phyloP scores from a whole-genome alignment of 345 rosid species.

The Carallia pectinifolia region DNA sequence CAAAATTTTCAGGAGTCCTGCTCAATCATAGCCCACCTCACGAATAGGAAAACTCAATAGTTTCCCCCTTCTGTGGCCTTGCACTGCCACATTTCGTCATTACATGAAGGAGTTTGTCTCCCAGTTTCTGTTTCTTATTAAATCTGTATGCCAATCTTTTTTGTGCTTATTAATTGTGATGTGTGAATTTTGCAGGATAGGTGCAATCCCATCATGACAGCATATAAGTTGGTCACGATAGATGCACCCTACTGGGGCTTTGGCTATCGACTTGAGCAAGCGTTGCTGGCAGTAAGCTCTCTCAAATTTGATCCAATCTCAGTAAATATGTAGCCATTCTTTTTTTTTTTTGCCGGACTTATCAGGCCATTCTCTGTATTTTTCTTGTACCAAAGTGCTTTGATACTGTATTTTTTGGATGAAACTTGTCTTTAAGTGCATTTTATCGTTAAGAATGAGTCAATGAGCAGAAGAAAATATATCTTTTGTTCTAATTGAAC shows the following conservation, averaged over 20 bases:
- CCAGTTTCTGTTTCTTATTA: neutral
- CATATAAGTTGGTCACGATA: constrained; percentile 59
- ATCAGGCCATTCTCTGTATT: no score
- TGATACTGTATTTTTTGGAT: no score
- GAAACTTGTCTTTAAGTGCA: no score
- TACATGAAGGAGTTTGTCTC: neutral
- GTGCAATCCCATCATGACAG: constrained; percentile 65
- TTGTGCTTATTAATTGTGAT: constrained; percentile 1
- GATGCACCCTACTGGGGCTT: constrained; percentile 84
- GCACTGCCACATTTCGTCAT: neutral
- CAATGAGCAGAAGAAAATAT: no score
- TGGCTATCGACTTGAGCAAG: constrained; percentile 68
- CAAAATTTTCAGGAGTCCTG: neutral
- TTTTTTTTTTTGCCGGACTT: no score
- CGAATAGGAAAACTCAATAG: neutral
- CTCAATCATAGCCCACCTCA: no score
- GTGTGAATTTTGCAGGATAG: constrained; percentile 42
- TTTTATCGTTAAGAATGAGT: no score
- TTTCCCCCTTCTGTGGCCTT: neutral
- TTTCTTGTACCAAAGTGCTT: no score
- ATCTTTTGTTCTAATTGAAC: no score
- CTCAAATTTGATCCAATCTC: constrained; percentile 1
- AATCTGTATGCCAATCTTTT: neutral
- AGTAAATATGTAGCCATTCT: neutral
- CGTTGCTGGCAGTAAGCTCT: constrained; percentile 53